phyloP scores from a whole-genome alignment of 2,329 filamentous ascomycete species.

The Remersonia thermophila region DNA sequence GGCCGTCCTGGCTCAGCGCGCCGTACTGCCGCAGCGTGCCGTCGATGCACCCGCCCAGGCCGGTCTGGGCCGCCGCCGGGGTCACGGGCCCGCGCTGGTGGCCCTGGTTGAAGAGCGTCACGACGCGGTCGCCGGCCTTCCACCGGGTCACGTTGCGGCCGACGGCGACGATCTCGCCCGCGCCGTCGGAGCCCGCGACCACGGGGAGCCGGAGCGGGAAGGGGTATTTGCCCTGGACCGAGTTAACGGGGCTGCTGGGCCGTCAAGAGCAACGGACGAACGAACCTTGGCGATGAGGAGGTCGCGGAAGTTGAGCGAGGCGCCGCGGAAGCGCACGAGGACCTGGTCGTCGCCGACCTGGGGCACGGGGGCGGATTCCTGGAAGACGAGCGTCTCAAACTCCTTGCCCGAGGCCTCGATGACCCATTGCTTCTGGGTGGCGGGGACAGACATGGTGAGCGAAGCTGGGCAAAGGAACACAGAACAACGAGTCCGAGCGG shows the following conservation, averaged over 20 bases:
- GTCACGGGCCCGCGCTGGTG: constrained; percentile 35
- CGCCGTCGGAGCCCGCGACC: constrained; percentile 39
- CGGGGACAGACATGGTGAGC: constrained; percentile 16
- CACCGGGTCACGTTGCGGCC: constrained; percentile 36
- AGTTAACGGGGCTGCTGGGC: constrained; percentile 3
- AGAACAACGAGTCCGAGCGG: no score
- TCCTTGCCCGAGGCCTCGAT: constrained; percentile 37
- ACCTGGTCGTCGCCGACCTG: constrained; percentile 58
- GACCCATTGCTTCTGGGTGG: constrained; percentile 44
- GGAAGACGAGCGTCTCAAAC: constrained; percentile 48
- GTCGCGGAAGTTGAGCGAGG: constrained; percentile 44
- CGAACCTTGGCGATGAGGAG: constrained; percentile 33
- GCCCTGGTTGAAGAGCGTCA: constrained; percentile 50
- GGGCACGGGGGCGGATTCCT: constrained; percentile 38
- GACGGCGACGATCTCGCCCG: constrained; percentile 40
- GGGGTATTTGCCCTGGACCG: constrained; percentile 30
- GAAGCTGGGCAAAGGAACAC: no score
- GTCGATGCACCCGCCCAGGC: constrained; percentile 56
- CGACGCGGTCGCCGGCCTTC: constrained; percentile 40
- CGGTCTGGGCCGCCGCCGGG: constrained; percentile 29
- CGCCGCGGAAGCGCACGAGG: constrained; percentile 50
- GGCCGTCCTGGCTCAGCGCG: constrained; percentile 54
- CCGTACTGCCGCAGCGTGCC: constrained; percentile 57
- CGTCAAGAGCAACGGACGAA: background rate
- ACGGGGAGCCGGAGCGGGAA: constrained; percentile 31